phyloP scores from a whole-genome alignment of 164 flowering plant genomes.

The Euptelea pleiosperma region DNA sequence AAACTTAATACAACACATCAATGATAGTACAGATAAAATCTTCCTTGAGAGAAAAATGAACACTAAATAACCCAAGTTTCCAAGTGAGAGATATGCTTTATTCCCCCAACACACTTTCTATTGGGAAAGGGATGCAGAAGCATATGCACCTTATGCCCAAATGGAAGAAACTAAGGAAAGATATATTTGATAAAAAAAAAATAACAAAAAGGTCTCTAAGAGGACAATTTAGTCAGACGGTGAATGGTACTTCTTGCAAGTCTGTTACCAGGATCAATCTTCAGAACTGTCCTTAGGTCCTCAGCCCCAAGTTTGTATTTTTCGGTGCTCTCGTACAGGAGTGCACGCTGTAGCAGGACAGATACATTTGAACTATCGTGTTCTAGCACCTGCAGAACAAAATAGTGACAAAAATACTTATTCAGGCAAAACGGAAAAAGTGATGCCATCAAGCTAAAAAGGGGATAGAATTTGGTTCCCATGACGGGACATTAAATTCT shows the following conservation, averaged over 20 bases:
- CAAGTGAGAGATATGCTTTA: slow-evolving; percentile 12
- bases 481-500: not conserved
- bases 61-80: slow-evolving; percentile 4
- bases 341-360: slow-evolving; percentile 90
- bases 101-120: slow-evolving; percentile 13
- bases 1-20: slow-evolving; percentile 12
- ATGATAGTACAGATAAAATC: slow-evolving; percentile 3
- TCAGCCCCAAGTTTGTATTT: slow-evolving; percentile 98
- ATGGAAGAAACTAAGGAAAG: slow-evolving; percentile 12
- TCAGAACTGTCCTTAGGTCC: slow-evolving; percentile 85
- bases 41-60: not conserved
- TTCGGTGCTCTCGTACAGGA: slow-evolving; percentile 92
- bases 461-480: not conserved
- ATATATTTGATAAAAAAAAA: not conserved
- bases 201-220: slow-evolving; percentile 24
- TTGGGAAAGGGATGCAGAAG: slow-evolving; percentile 11
- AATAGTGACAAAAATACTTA: not conserved
- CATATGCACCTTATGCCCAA: slow-evolving; percentile 16
- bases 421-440: not conserved
- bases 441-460: not conserved
- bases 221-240: slow-evolving; percentile 76
- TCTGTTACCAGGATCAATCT: slow-evolving; percentile 85
- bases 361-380: slow-evolving; percentile 56
- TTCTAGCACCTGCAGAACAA: slow-evolving; percentile 67
- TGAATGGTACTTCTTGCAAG: slow-evolving; percentile 94